A percentile compares a stretch with the other conserved stretches of the same genome.
Evolutionary conservation across 306 rosid genomes (phyloP).

Genomic region (Quercus wislizeni): DNA sequence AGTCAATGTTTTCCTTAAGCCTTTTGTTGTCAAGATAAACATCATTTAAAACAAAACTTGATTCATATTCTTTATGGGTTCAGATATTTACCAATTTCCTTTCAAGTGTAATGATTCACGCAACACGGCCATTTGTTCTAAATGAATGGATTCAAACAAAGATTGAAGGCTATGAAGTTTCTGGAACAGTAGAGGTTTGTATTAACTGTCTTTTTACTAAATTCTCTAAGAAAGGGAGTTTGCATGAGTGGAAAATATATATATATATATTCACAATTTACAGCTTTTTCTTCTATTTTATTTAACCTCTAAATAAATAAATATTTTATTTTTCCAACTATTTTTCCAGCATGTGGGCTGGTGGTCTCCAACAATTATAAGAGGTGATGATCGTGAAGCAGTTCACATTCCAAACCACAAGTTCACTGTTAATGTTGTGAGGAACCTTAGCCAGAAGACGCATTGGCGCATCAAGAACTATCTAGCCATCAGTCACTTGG

Average conservation of each 20-base stretch:
- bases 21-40: constrained; percentile 9
- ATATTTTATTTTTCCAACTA: neutral
- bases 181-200: constrained; percentile 98
- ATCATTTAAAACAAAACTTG: constrained; percentile 26
- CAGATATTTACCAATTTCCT: constrained; percentile 98
- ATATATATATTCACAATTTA: neutral
- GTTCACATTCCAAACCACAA: constrained; percentile 98
- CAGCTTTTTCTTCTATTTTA: neutral
- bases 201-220: constrained; percentile 8
- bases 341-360: constrained; percentile 88
- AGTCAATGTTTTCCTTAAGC: neutral
- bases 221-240: neutral
- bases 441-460: constrained; percentile 92
- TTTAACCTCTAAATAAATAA: neutral
- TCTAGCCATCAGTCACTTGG: constrained; percentile 91
- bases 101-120: constrained; percentile 94
- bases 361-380: constrained; percentile 98
- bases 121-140: constrained; percentile 85
- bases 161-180: constrained; percentile 97
- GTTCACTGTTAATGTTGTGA: constrained; percentile 92
- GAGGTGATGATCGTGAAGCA: constrained; percentile 99
- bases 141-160: constrained; percentile 98
- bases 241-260: neutral
- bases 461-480: constrained; percentile 98
- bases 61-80: constrained; percentile 31